Evolutionary conservation across 192 early-diverging fungal genomes (phyloP), one percentile per base, ranked within the genome.

Genomic region (Backusella mclennaniae): DNA sequence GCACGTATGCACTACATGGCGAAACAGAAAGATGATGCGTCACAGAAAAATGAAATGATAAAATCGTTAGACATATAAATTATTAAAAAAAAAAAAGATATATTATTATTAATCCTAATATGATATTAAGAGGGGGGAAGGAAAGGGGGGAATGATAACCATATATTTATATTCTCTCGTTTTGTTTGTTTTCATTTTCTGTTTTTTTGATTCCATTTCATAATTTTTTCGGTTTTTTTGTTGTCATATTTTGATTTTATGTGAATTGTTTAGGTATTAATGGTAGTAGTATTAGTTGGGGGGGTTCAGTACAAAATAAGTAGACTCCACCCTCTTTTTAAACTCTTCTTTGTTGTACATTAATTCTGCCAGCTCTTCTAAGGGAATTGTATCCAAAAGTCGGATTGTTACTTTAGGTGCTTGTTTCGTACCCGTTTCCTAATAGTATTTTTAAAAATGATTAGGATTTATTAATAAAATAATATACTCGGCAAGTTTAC

Each of bases 391-490:
- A 69, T 85, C 84, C 36, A 85, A 66, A 29, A 85, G 74, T 31
- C 72, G 74, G 53, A 85, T 85, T 1, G 84, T 85, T 17, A 85
- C 63, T 44, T 83, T 83, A 14, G 79, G 79, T 15, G 84, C 84
- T 35, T 78, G 76, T 56, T 69, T 82, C 29, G 67, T 69, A 19
- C 80, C 80, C 4, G 80, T 77, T 36, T 76, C 80, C 73, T 77
- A 29, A 29, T 38, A 69, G 0, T 29, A 69, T 6, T 29, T 46
- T 29, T 33, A 33, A 11, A 71, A 71, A 44, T 41, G 29, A 23
- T 33, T n/a, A 69, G 21, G 19, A 11, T 12, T 39, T 39, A 11
- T 39, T 39, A 39, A 39, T 39, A 39, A 39, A 39, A 39, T 39
- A 0, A 39, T 11, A 39, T 39, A 39, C 15, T 44, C 23, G 2